Base-by-base conservation (phyloP, 2,329 filamentous ascomycete species). In the Fusarium sp. region DNA sequence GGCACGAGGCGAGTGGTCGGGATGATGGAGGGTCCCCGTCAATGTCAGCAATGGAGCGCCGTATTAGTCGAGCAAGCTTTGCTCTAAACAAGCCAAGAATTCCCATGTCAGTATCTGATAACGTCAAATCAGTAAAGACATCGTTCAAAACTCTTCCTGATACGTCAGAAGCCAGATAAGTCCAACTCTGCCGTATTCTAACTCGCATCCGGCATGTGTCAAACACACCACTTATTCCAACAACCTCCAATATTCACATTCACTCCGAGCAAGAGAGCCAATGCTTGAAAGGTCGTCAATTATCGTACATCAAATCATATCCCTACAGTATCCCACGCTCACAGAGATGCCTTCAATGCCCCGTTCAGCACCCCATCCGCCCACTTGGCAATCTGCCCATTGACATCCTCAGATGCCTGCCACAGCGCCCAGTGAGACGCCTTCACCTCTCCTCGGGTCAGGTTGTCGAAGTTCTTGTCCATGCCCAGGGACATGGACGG, bases 371-470 rank as follows among this genome's bases (percentile, higher is more conserved):
- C 83, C 62, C 86, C 84, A 65, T 70, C 65, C 51, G 96, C 71
- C 87, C 93, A 97, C 62, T 85, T 83, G 61, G 82, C 83, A 71
- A 97, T 83, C 65, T 89, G 81, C 54, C 76, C 78, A 78, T 97
- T 97, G 3, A 93, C 87, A 73, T 90, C 87, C 20, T 84, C 86
- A 0, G 90, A 85, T 68, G 86, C 87, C 82, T 97, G 88, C 83
- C 88, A 90, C 76, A 97, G 80, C 49, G 90, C 92, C 95, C 95
- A 98, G 80, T 98, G 96, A 16, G 85, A 83, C 0, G 90, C 85
- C 34, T 89, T 59, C 7, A 97, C 90, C 77, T 91, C 87, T 8
- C 81, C 84, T 65, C 85, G 83, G 7, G 87, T 91, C 74, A 96
- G 79, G 50, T 88, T 84, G 2, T 87, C 85, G 64, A 95, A 88